phyloP scores from a whole-genome alignment of 441 rosid species.

The Biscutella auriculata region DNA sequence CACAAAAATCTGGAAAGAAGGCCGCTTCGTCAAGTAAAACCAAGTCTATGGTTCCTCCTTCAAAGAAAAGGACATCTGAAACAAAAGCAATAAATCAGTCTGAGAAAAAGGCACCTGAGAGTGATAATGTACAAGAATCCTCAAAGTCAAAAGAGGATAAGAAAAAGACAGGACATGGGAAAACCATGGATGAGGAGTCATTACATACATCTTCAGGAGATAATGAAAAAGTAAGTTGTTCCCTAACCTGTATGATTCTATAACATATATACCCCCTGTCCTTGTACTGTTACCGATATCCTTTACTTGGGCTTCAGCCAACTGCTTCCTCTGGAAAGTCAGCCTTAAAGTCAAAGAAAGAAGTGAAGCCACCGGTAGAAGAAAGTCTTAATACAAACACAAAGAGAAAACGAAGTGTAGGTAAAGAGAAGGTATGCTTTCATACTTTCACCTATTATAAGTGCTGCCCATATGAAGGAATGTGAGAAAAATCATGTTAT shows the following conservation, averaged over 20 bases:
- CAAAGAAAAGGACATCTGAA: slow-evolving; percentile 54
- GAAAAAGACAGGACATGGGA: slow-evolving; percentile 45
- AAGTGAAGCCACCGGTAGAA: slow-evolving; percentile 34
- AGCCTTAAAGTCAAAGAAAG: slow-evolving; percentile 33
- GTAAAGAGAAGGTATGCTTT: slow-evolving; percentile 40
- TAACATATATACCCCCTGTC: background rate
- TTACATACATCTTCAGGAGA: slow-evolving; percentile 38
- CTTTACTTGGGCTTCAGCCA: slow-evolving; percentile 32
- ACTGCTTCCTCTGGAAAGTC: slow-evolving; percentile 48
- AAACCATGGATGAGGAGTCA: slow-evolving; percentile 30
- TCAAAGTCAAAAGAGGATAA: slow-evolving; percentile 40
- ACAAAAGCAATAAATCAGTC: slow-evolving; percentile 38
- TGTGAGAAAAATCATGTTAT: too few relatives aligned
- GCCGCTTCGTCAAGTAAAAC: slow-evolving; percentile 34
- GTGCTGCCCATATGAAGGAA: too few relatives aligned
- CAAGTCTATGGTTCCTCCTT: slow-evolving; percentile 24
- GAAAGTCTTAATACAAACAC: slow-evolving; percentile 47
- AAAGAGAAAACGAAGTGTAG: slow-evolving; percentile 54
- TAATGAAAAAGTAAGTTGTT: slow-evolving; percentile 37
- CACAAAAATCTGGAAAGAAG: slow-evolving; percentile 35
- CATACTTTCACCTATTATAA: background rate
- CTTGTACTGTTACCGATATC: background rate
- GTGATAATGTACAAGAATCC: slow-evolving; percentile 35
- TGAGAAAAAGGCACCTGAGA: slow-evolving; percentile 40
- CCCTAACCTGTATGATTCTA: background rate